Evolutionary conservation across 805 yeast species (phyloP).

Genomic region (Clavispora vitiphila): DNA sequence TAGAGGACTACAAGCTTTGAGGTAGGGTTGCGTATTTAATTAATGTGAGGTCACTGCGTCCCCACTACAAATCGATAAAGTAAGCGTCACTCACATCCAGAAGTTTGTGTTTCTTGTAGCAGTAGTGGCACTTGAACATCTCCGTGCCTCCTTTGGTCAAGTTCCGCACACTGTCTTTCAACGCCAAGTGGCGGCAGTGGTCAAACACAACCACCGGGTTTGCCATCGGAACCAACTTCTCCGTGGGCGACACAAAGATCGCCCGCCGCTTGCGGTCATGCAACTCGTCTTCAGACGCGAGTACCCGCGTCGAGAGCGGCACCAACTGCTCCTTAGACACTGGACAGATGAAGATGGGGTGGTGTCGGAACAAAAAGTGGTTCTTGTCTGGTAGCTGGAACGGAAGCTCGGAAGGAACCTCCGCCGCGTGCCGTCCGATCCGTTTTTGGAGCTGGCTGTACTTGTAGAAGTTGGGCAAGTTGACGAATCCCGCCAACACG

Average conservation of each 20-base stretch:
- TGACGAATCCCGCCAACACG: slow-evolving; percentile 35
- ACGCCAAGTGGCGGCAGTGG: slow-evolving; percentile 38
- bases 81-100: slow-evolving; percentile 37
- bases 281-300: slow-evolving; percentile 9
- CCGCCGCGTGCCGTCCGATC: slow-evolving; percentile 14
- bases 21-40: no score
- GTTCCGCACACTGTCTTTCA: slow-evolving; percentile 39
- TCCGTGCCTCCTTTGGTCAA: slow-evolving; percentile 35
- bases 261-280: slow-evolving; percentile 9
- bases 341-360: slow-evolving; percentile 44
- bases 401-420: slow-evolving; percentile 26
- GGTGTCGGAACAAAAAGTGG: slow-evolving; percentile 35
- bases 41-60: not conserved
- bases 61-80: slow-evolving; percentile 29
- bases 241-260: slow-evolving; percentile 7
- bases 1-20: no score
- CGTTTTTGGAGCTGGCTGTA: slow-evolving; percentile 33
- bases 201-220: slow-evolving; percentile 40
- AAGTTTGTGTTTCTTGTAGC: slow-evolving; percentile 39
- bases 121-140: slow-evolving; percentile 40
- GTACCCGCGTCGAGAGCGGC: slow-evolving; percentile 21
- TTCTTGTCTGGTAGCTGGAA: slow-evolving; percentile 38
- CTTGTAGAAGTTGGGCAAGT: slow-evolving; percentile 40
- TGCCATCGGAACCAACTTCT: slow-evolving; percentile 9
- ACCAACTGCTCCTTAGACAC: slow-evolving; percentile 39